A percentile compares a stretch with the other conserved stretches of the same genome.
These are phyloP conservation scores for Schizonepeta tenuifolia DNA, from an alignment of 257 asterid species.

Conservation along the genomic window DNA sequence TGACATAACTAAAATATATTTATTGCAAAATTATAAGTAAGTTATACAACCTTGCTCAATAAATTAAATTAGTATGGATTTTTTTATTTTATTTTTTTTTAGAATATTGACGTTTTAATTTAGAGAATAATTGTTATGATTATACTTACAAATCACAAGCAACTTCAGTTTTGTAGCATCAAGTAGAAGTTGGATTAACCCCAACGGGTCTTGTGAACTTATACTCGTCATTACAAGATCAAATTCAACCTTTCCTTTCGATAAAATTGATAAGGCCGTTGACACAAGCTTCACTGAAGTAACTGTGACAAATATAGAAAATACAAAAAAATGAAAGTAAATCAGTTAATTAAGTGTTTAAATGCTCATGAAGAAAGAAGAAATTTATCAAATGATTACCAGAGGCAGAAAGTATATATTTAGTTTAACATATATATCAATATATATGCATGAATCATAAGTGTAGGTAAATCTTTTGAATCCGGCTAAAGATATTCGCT, in stretches of 20 bases:
- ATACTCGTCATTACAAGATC: slow-evolving; percentile 40
- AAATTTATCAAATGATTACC: no score
- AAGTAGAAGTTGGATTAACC: slow-evolving; percentile 34
- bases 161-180: slow-evolving; percentile 34
- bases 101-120: no score
- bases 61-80: no score
- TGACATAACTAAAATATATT: slow-evolving; percentile 39
- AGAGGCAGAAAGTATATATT: no score
- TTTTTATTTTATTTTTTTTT: no score
- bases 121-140: neutral
- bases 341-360: neutral
- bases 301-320: slow-evolving; percentile 32
- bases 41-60: no score
- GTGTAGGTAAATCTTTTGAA: neutral
- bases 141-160: slow-evolving; percentile 41
- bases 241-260: slow-evolving; percentile 31
- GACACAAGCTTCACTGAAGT: slow-evolving; percentile 40
- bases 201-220: slow-evolving; percentile 28
- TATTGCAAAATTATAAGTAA: neutral
- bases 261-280: slow-evolving; percentile 37
- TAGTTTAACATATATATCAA: no score
- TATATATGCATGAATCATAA: neutral
- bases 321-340: neutral
- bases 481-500: neutral
- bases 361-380: neutral